phyloP scores from a whole-genome alignment of 164 flowering plant genomes.

The Brasenia schreberi region DNA sequence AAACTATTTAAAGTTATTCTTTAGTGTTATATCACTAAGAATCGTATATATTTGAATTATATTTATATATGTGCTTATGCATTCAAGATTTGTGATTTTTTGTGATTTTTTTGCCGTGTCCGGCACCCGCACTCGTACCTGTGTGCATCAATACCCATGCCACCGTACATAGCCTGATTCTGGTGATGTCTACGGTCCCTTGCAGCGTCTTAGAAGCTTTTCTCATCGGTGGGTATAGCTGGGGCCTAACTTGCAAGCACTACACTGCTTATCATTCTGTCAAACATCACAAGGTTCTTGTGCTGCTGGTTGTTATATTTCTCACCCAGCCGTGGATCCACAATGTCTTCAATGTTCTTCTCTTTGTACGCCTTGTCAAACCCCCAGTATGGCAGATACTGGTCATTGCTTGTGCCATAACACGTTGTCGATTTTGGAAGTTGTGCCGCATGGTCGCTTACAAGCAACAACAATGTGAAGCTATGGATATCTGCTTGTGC shows the following conservation, averaged over 20 bases:
- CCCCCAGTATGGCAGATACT: constrained; percentile 71
- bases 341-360: constrained; percentile 50
- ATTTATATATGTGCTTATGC: no score
- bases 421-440: constrained; percentile 20
- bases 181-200: constrained; percentile 57
- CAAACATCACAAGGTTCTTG: constrained; percentile 30
- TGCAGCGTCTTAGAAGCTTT: constrained; percentile 83
- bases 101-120: no score
- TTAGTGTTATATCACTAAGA: no score
- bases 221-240: constrained; percentile 74
- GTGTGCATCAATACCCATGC: no score
- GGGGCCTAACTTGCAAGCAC: constrained; percentile 65
- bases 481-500: constrained; percentile 76
- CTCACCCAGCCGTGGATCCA: constrained; percentile 39
- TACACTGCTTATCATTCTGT: constrained; percentile 84
- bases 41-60: no score
- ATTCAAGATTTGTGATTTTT: no score
- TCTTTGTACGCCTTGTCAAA: constrained; percentile 56
- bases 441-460: constrained; percentile 56
- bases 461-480: constrained; percentile 69
- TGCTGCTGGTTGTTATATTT: constrained; percentile 31
- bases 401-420: constrained; percentile 38
- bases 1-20: no score
- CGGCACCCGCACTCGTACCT: no score
- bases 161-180: no score